Percentiles rank a stretch among this genome's conserved stretches.
phyloP scores from a whole-genome alignment of 768 basidiomycete species.

The Phlebiopsis flavidoalba region DNA sequence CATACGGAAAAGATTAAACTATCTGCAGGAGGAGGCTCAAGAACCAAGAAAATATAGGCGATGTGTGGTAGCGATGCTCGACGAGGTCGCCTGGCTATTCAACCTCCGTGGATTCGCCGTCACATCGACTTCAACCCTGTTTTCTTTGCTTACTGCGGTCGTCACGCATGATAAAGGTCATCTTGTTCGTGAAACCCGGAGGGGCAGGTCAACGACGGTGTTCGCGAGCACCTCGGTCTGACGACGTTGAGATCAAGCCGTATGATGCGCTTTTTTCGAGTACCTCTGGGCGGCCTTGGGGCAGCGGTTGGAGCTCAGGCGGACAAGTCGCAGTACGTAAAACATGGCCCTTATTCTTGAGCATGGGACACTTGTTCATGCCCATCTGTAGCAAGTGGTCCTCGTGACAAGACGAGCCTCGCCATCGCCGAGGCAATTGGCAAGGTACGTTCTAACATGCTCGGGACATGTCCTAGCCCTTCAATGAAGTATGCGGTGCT shows the following conservation, averaged over 20 bases:
- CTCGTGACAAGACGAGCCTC: slow-evolving; percentile 71
- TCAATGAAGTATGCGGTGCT: slow-evolving; percentile 6
- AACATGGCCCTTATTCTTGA: not conserved
- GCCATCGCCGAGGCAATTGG: slow-evolving; percentile 82
- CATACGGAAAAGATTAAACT: slow-evolving; percentile 60
- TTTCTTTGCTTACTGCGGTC: slow-evolving; percentile 89
- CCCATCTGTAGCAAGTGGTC: slow-evolving; percentile 54
- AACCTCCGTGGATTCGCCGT: slow-evolving; percentile 89
- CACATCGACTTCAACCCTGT: slow-evolving; percentile 92
- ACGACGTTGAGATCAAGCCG: slow-evolving; percentile 57
- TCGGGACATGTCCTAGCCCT: slow-evolving; percentile 1
- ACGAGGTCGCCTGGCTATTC: slow-evolving; percentile 93
- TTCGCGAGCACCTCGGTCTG: slow-evolving; percentile 50
- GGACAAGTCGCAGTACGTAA: slow-evolving; percentile 25
- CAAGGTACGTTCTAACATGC: slow-evolving; percentile 35
- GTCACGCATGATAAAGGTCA: slow-evolving; percentile 51
- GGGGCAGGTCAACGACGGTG: slow-evolving; percentile 40
- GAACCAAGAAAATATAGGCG: slow-evolving; percentile 60
- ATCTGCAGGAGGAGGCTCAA: slow-evolving; percentile 59
- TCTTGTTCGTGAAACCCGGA: slow-evolving; percentile 71
- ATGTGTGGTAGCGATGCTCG: slow-evolving; percentile 83
- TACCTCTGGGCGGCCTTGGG: slow-evolving; percentile 53
- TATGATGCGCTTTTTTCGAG: slow-evolving; percentile 66
- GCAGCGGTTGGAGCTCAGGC: slow-evolving; percentile 28
- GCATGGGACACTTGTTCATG: not conserved